Evolutionary conservation across 352 stramenopile genomes (phyloP).

Genomic region (Globisporangium yorkense): DNA sequence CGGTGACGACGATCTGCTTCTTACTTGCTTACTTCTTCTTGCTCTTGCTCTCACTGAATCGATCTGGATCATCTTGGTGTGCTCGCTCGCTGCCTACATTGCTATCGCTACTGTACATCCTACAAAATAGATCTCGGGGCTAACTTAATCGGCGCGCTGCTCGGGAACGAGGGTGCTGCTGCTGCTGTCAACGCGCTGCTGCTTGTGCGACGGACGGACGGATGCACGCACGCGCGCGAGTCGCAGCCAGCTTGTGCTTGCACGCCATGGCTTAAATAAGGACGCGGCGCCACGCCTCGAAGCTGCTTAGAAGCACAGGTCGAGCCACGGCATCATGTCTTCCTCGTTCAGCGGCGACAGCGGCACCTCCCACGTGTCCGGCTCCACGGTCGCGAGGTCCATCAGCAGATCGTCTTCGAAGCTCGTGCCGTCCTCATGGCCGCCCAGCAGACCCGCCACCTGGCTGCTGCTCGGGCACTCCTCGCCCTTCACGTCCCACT

Average conservation of each 20-base stretch:
- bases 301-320: conserved; percentile 67
- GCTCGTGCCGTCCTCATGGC: conserved; percentile 26
- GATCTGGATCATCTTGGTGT: background rate
- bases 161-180: background rate
- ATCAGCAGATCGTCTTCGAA: conserved; percentile 71
- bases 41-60: conserved; percentile 2
- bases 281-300: conserved; percentile 7
- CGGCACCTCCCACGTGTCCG: conserved; percentile 72
- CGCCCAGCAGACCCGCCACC: conserved; percentile 15
- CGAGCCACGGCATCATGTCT: conserved; percentile 80
- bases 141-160: conserved; percentile 6
- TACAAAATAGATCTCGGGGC: conserved; percentile 7
- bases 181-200: background rate
- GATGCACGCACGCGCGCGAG: background rate
- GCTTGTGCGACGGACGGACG: background rate
- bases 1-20: no score
- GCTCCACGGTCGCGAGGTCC: conserved; percentile 68
- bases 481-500: conserved; percentile 38
- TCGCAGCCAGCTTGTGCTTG: background rate
- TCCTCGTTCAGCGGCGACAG: conserved; percentile 78
- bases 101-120: conserved; percentile 15
- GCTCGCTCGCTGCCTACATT: conserved; percentile 7
- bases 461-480: conserved; percentile 17
- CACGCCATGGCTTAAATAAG: conserved; percentile 38
- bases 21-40: conserved; percentile 7